A percentile compares a stretch with the other conserved stretches of the same genome.
These are phyloP conservation scores for Hanseniaspora gamundiae DNA, from an alignment of 1,139 yeast species.

Conservation along the genomic window DNA sequence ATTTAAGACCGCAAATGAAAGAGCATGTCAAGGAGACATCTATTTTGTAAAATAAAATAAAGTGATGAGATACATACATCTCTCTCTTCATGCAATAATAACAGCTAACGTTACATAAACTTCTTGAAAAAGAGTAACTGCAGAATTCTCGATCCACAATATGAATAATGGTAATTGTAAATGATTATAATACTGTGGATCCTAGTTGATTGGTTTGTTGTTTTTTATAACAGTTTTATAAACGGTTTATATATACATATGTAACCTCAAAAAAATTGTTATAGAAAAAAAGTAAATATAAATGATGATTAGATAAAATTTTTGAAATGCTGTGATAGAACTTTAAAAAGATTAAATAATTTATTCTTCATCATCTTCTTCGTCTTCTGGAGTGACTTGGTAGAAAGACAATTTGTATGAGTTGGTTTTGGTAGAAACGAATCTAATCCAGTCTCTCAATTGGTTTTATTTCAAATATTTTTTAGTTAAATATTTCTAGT, in stretches of 20 bases:
- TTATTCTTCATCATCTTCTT: constrained; percentile 58
- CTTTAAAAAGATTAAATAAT: constrained; percentile 11
- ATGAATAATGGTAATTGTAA: too few species aligned
- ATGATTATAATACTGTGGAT: background rate
- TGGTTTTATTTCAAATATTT: constrained; percentile 99
- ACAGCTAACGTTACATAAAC: too few species aligned
- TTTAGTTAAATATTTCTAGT: constrained; percentile 98
- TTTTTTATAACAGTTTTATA: background rate
- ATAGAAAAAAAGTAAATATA: background rate
- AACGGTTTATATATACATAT: background rate
- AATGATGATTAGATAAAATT: constrained; percentile 4
- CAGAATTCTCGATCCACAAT: too few species aligned
- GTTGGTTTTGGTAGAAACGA: constrained; percentile 92
- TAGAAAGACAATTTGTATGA: constrained; percentile 97
- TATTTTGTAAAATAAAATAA: too few species aligned
- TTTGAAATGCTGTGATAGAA: constrained; percentile 3
- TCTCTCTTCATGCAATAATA: too few species aligned
- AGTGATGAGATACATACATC: too few species aligned
- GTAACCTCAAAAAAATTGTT: background rate
- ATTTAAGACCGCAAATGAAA: too few species aligned
- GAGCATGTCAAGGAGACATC: too few species aligned
- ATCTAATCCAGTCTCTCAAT: constrained; percentile 99
- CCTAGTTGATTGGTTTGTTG: background rate
- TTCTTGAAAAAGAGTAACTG: too few species aligned
- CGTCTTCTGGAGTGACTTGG: constrained; percentile 97